These are phyloP conservation scores for Podospora bellae-mahoneyi DNA, from an alignment of 495 filamentous ascomycete genomes.

Conservation along the genomic window DNA sequence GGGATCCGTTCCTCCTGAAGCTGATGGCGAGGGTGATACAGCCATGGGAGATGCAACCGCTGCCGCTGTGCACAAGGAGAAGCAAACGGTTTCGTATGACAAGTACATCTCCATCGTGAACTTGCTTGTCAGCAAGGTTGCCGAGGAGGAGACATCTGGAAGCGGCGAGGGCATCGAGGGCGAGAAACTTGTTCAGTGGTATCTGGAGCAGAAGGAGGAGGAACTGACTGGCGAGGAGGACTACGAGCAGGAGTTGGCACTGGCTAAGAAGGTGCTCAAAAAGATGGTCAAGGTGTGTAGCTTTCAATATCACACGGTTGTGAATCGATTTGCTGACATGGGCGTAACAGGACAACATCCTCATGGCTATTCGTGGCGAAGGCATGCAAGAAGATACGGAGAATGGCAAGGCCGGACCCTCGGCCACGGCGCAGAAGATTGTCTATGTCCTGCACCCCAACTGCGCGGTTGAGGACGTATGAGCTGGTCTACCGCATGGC, in stretches of 20 bases:
- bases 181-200: constrained; percentile 84
- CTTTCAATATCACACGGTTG: not conserved
- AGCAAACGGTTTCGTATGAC: constrained; percentile 91
- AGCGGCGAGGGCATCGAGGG: constrained; percentile 86
- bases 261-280: constrained; percentile 87
- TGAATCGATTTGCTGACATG: constrained; percentile 21
- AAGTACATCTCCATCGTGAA: constrained; percentile 92
- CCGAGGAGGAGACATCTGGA: constrained; percentile 66
- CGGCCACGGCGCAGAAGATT: constrained; percentile 48
- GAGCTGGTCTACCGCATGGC: not conserved
- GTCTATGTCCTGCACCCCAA: constrained; percentile 96
- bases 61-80: constrained; percentile 46
- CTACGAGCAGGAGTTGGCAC: constrained; percentile 65
- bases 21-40: constrained; percentile 64
- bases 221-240: constrained; percentile 80
- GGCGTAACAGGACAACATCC: constrained; percentile 69
- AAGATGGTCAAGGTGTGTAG: constrained; percentile 88
- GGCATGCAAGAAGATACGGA: constrained; percentile 61
- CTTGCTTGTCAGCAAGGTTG: constrained; percentile 70
- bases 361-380: constrained; percentile 88
- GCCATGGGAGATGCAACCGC: constrained; percentile 57
- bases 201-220: constrained; percentile 87
- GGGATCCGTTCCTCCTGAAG: constrained; percentile 18
- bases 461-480: constrained; percentile 67
- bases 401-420: constrained; percentile 44